Base-by-base conservation (phyloP, 192 early-diverging fungal species). In the Umbelopsis ramanniana region DNA sequence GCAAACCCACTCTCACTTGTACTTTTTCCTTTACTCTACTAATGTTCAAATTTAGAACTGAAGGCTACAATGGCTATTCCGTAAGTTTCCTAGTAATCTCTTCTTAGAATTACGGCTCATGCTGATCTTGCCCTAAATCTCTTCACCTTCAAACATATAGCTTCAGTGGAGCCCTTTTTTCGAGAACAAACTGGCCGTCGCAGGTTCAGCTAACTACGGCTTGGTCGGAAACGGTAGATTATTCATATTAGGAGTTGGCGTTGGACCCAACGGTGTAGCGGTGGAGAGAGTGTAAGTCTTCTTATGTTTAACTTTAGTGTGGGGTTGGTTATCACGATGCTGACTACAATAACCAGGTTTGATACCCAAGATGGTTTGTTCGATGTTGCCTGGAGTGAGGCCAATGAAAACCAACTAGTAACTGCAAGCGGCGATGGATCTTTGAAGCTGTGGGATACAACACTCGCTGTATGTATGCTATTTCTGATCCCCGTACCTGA, bases 331-430 rank as follows among this genome's bases (percentile, higher is more conserved):
- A 29, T 29, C 40, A 43, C 11, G 40, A 43, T 0, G 6, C 40
- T 43, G 40, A 43, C 40, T 6, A 6, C 40, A 43, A 40, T 50
- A 46, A 14, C 68, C 67, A 95, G 93, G 45, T 99, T 90, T 76
- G 97, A 98, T 73, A 97, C 97, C 3, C 96, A 98, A 82, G 98
- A 99, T 77, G 97, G 95, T 8, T 78, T 98, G 8, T 99, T 94
- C 80, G 98, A 99, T 80, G 78, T 91, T 40, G 89, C 92, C 37
- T 99, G 98, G 98, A 96, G 91, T 78, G 98, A 99, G 79, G 70
- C 88, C 15, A 93, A 99, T 76, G 97, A 99, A 77, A 94, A 97
- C 79, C 98, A 99, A 70, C 66, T 99, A 26, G 90, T 91, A 0
- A 94, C 94, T 15, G 87, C 90, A 33, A 93, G 92, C 74, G 98